These are phyloP conservation scores for Cardiospermum halicacabum DNA, from an alignment of 345 rosid species.

Conservation along the genomic window DNA sequence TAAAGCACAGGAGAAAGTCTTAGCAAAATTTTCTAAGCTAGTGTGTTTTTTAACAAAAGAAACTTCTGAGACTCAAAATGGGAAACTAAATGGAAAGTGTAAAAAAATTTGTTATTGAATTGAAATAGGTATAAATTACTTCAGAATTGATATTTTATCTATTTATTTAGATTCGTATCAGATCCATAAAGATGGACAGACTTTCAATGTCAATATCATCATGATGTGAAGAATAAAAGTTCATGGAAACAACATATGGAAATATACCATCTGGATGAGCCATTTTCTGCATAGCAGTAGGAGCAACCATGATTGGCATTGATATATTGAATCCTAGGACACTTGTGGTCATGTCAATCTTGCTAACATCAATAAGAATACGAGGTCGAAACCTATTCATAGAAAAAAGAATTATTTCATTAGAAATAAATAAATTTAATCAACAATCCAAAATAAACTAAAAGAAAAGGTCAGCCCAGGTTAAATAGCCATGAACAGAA, in stretches of 20 bases:
- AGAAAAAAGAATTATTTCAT: constrained; percentile 2
- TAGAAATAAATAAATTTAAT: constrained; percentile 1
- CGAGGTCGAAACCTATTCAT: constrained; percentile 78
- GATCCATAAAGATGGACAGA: background rate
- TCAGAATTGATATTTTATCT: too few relatives aligned
- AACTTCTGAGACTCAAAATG: too few relatives aligned
- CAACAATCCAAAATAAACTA: background rate
- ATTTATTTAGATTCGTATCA: too few relatives aligned
- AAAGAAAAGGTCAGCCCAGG: background rate
- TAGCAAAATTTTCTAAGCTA: background rate
- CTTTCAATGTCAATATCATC: background rate
- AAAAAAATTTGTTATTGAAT: too few relatives aligned
- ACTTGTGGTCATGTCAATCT: constrained; percentile 65
- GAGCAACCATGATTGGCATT: constrained; percentile 99
- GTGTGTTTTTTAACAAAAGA: background rate
- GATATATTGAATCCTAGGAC: constrained; percentile 85
- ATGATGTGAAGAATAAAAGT: background rate
- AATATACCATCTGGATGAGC: constrained; percentile 83
- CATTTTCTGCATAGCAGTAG: constrained; percentile 95
- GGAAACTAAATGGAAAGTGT: too few relatives aligned
- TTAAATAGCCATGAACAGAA: background rate
- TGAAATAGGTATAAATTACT: too few relatives aligned
- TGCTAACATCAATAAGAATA: constrained; percentile 79
- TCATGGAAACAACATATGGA: background rate
- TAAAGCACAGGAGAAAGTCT: constrained; percentile 12